phyloP scores from a whole-genome alignment of 495 filamentous ascomycete genomes.

The Hypoxylon lenormandii region DNA sequence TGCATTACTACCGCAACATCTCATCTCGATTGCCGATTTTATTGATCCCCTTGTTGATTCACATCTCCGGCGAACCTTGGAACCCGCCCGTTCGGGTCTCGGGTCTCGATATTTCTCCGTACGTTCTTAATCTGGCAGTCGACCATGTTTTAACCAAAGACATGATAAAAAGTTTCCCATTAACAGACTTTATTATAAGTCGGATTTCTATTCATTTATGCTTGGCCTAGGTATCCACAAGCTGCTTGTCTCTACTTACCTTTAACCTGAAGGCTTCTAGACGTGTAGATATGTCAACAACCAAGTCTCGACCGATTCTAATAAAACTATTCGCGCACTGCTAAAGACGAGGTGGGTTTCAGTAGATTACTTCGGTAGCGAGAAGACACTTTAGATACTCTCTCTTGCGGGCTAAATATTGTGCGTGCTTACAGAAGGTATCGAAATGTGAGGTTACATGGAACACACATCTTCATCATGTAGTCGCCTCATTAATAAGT shows the following conservation, averaged over 20 bases:
- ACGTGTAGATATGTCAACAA: too few species aligned
- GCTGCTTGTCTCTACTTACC: background rate
- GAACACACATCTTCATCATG: constrained; percentile 8
- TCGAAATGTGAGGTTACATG: constrained; percentile 21
- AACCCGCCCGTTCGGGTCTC: constrained; percentile 42
- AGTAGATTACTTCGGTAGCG: too few species aligned
- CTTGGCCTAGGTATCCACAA: background rate
- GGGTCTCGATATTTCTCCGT: constrained; percentile 46
- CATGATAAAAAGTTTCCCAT: constrained; percentile 9
- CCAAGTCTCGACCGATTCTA: too few species aligned
- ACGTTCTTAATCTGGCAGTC: constrained; percentile 20
- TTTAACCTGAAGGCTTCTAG: background rate
- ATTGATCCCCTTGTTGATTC: constrained; percentile 38
- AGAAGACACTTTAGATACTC: too few species aligned
- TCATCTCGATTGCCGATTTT: constrained; percentile 31
- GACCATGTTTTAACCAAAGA: constrained; percentile 2
- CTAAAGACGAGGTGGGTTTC: too few species aligned
- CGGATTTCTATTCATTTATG: background rate
- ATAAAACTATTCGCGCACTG: too few species aligned
- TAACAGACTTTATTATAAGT: constrained; percentile 3
- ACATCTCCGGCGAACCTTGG: constrained; percentile 40
- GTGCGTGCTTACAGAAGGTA: constrained; percentile 9
- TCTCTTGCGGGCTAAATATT: too few species aligned
- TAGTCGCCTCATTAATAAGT: constrained; percentile 3
- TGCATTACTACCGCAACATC: constrained; percentile 36